Evolutionary conservation across 805 yeast genomes (phyloP).

Genomic region (Ascoidea asiatica): DNA sequence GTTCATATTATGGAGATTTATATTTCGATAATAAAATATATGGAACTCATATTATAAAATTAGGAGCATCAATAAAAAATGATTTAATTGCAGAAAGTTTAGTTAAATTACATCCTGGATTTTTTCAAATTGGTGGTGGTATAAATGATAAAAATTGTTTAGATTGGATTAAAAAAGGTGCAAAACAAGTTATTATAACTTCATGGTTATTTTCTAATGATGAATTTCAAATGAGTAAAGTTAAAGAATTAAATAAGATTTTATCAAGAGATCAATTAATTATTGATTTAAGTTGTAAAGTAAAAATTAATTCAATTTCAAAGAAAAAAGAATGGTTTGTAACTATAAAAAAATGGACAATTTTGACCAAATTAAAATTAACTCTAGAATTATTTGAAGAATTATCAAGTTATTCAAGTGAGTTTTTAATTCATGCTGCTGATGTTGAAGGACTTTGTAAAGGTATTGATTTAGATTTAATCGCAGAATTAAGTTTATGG

Average conservation of each 20-base stretch:
- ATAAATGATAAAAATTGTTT: constrained; percentile 62
- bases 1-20: constrained; percentile 61
- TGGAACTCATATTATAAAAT: constrained; percentile 89
- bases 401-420: constrained; percentile 60
- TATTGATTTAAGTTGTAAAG: constrained; percentile 80
- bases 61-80: constrained; percentile 65
- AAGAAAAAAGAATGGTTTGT: constrained; percentile 64
- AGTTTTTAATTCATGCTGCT: constrained; percentile 92
- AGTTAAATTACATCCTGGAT: constrained; percentile 54
- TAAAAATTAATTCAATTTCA: constrained; percentile 16
- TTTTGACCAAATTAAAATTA: constrained; percentile 56
- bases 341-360: constrained; percentile 98
- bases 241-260: constrained; percentile 51
- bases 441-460: constrained; percentile 95
- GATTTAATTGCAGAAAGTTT: constrained; percentile 78
- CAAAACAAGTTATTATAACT: constrained; percentile 83
- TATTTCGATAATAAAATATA: constrained; percentile 42
- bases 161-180: constrained; percentile 66
- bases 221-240: constrained; percentile 28
- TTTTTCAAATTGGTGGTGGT: constrained; percentile 89
- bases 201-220: constrained; percentile 70
- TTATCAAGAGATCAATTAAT: no score
- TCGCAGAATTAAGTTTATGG: constrained; percentile 67
- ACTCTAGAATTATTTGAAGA: constrained; percentile 34
- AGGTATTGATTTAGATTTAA: constrained; percentile 81